phyloP scores from a whole-genome alignment of 1,139 yeast species.

The Nakaseomyces sp. region DNA sequence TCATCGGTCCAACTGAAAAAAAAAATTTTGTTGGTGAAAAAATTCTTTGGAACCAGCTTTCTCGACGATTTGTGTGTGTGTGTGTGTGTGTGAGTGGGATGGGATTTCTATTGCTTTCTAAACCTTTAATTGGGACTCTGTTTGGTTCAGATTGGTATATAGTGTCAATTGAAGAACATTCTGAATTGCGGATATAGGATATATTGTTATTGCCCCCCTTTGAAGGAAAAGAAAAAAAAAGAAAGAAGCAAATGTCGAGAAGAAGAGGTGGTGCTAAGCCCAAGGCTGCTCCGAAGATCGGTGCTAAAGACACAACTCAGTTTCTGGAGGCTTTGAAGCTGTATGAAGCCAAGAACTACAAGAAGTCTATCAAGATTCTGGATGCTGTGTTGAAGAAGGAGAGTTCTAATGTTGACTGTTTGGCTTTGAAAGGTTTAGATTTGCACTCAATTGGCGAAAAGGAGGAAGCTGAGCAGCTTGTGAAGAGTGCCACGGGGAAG shows the following conservation, averaged over 20 bases:
- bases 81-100: too few species aligned
- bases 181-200: too few species aligned
- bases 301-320: constrained; percentile 52
- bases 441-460: constrained; percentile 46
- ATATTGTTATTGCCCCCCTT: too few species aligned
- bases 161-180: too few species aligned
- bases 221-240: too few species aligned
- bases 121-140: too few species aligned
- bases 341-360: constrained; percentile 80
- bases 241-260: constrained; percentile 16
- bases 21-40: too few species aligned
- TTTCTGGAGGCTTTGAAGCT: constrained; percentile 76
- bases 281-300: constrained; percentile 11
- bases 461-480: constrained; percentile 56
- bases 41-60: too few species aligned
- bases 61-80: too few species aligned
- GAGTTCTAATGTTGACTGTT: constrained; percentile 67
- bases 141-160: too few species aligned
- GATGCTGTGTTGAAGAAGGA: constrained; percentile 73
- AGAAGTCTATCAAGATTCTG: constrained; percentile 68
- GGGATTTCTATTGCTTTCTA: too few species aligned
- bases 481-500: constrained; percentile 52
- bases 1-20: too few species aligned
- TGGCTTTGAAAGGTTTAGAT: constrained; percentile 77
- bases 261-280: constrained; percentile 18